Conservation (phyloP, 1,139 yeast genomes). For the Protomyces gravidus region DNA sequence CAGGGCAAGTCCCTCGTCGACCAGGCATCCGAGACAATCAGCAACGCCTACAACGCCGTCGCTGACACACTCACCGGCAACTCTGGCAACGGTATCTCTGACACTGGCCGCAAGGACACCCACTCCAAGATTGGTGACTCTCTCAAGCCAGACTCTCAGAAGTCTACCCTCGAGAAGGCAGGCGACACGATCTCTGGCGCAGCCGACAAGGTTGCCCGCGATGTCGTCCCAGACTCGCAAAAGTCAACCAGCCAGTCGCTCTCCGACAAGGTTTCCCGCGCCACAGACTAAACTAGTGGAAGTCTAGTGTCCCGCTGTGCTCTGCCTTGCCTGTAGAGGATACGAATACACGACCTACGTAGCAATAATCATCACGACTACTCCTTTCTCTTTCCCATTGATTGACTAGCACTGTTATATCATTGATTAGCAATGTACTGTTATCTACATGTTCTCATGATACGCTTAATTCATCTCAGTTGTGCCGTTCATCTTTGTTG, state of each 20-base stretch:
- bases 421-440: too few species aligned
- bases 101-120: constrained; percentile 23
- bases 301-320: too few species aligned
- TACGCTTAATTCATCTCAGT: too few species aligned
- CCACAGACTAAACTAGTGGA: constrained; percentile 6
- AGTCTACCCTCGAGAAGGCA: constrained; percentile 27
- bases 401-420: too few species aligned
- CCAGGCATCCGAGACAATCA: neutral
- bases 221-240: constrained; percentile 9
- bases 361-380: too few species aligned
- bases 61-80: constrained; percentile 1
- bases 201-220: constrained; percentile 21
- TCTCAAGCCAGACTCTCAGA: constrained; percentile 17
- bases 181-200: constrained; percentile 15
- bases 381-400: too few species aligned
- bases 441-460: too few species aligned
- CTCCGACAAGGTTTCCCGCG: constrained; percentile 13
- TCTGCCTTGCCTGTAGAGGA: too few species aligned
- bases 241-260: constrained; percentile 19
- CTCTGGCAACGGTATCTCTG: constrained; percentile 9
- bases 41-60: constrained; percentile 7
- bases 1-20: constrained; percentile 1
- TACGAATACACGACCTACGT: too few species aligned
- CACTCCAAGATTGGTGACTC: constrained; percentile 10
- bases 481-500: neutral